Conservation (phyloP, 1,139 yeast species). For the Magnusiomyces fungicola region DNA sequence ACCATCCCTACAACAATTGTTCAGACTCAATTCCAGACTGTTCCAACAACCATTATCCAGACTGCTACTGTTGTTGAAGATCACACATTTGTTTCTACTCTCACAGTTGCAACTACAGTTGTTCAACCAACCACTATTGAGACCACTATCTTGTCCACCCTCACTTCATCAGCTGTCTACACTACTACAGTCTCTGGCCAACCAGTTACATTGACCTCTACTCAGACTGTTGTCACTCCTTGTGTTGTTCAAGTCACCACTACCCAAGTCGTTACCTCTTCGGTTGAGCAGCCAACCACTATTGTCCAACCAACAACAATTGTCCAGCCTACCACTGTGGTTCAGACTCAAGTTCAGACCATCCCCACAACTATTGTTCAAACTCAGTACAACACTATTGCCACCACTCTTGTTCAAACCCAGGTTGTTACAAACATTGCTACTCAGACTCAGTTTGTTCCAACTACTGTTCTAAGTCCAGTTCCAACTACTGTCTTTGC, state of each 20-base stretch:
- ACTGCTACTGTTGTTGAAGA: neutral
- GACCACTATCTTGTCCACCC: neutral
- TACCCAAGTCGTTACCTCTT: neutral
- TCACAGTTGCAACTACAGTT: conserved; percentile 1
- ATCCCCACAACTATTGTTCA: conserved; percentile 3
- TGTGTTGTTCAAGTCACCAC: neutral
- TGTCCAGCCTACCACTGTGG: conserved; percentile 7
- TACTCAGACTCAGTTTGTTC: neutral
- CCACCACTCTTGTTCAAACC: neutral
- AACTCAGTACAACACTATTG: conserved; percentile 1
- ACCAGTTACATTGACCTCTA: neutral
- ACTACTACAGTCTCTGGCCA: neutral
- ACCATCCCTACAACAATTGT: conserved; percentile 2
- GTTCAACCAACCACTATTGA: neutral
- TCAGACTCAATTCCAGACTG: conserved; percentile 3
- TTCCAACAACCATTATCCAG: neutral
- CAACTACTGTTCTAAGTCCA: conserved; percentile 1
- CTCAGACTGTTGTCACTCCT: conserved; percentile 1
- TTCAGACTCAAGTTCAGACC: conserved; percentile 7
- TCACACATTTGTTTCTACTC: neutral
- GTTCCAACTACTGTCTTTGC: conserved; percentile 4
- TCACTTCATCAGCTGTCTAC: neutral
- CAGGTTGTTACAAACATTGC: neutral
- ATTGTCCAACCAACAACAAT: conserved; percentile 7
- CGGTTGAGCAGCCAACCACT: conserved; percentile 3